Evolutionary conservation across 192 early-diverging fungal species (phyloP), one percentile per base, ranked within the genome.

Genomic region (Umbelopsis isabellina): DNA sequence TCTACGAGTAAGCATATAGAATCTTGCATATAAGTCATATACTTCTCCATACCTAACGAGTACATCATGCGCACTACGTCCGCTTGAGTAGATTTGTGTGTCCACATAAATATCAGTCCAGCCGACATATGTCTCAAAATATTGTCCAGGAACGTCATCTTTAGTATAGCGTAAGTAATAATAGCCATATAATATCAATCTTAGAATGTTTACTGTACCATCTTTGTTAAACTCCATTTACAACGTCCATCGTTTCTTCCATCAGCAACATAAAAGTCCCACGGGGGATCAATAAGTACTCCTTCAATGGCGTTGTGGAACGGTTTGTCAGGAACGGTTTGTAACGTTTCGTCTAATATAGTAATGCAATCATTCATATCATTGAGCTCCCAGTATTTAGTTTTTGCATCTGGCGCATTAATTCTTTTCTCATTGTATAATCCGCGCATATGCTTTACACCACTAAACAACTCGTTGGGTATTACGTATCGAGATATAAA

Each of bases 61-160:
- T 76, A 77, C 86, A 88, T 88, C 46, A 84, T 81, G 13, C 75
- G 71, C 25, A 88, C 84, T 7, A 88, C 81, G 48, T 82, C 83
- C 2, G 82, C 81, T 44, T 84, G 76, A 30, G 84, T 80, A 8
- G 80, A 64, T 49, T 88, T 88, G 49, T 88, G 86, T 11, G 79
- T 82, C 86, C 86, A 88, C n/a, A 88, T 51, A 41, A 85, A 83
- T 18, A 86, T 77, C 41, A 88, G 72, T 0, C 86, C 84, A 18
- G 76, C 75, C 35, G 86, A 75, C 78, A 85, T 81, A 49, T 79
- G 23, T 13, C 79, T 72, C 7, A 82, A 52, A 8, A 82, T 70
- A 49, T 78, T 71, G 6, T 78, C 82, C 69, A 87, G 79, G 20
- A 87, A 71, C 1, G 51, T 37, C 21, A 37, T 71, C 82, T 65